Evolutionary conservation across 345 rosid genomes (phyloP), one percentile per base, ranked within the genome.

Genomic region (Bruguiera gymnorhiza): DNA sequence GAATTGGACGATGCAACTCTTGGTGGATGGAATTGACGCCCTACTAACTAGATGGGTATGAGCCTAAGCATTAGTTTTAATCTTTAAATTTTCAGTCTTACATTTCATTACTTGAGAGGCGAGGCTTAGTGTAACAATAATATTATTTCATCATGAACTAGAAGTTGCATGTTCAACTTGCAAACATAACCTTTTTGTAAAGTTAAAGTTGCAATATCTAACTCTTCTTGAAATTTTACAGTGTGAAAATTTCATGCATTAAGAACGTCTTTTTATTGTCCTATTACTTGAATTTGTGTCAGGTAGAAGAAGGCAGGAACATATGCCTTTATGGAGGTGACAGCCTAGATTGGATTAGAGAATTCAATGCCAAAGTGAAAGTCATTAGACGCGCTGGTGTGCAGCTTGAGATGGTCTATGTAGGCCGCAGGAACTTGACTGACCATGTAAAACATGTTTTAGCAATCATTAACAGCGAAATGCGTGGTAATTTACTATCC

Each of bases 301-400:
- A 92, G 98, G 84, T 86, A 63, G 82, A 84, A 69, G 82, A 85
- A 87, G 86, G 83, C 50, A 83, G 78, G 69, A 77, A 75, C 23
- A 70, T 88, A 13, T 87, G 91, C 87, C 68, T 92, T 31, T 79
- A 84, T 68, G 98, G 89, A 80, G 81, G 91, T 60, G 71, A 78
- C 1, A 66, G 81, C 78, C 15, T 77, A 9, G 72, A 76, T 6
- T 92, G 92, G 91, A 81, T 88, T 19, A 63, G 78, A 32, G 86
- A 85, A 53, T 73, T 86, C 67, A 79, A 66, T 50, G 68, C 78
- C 30, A 82, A 72, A 78, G 57, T 82, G 63, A 69, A 65, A 27
- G 72, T 69, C 43, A 78, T 86, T 56, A 72, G 65, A 62, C 71
- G 70, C 21, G 8, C 27, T 46, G 94, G 88, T 23, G 53, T 83